A percentile compares a stretch with the other conserved stretches of the same genome.
Evolutionary conservation across 2,329 filamentous ascomycete genomes (phyloP).

Genomic region (Fusarium bulbicola): DNA sequence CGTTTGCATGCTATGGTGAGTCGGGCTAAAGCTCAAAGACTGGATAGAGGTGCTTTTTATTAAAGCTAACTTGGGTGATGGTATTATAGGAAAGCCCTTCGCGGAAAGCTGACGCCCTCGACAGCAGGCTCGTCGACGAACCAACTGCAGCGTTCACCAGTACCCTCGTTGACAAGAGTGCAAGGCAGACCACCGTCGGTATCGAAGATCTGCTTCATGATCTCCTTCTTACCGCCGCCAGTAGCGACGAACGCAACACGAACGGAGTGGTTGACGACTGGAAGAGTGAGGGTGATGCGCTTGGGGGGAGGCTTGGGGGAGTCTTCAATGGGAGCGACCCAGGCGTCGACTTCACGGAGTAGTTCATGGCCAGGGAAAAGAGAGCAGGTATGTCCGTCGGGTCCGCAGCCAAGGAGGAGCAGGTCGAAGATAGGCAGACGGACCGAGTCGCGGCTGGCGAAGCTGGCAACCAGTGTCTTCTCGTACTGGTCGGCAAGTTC

Average conservation of each 20-base stretch:
- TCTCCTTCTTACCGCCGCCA: slow-evolving; percentile 86
- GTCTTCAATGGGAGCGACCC: slow-evolving; percentile 92
- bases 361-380: slow-evolving; percentile 91
- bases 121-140: slow-evolving; percentile 90
- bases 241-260: slow-evolving; percentile 93
- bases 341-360: slow-evolving; percentile 85
- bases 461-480: slow-evolving; percentile 82
- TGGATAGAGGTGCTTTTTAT: slow-evolving; percentile 14
- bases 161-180: slow-evolving; percentile 84
- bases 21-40: slow-evolving; percentile 12
- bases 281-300: slow-evolving; percentile 91
- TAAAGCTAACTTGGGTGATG: slow-evolving; percentile 10
- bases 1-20: slow-evolving; percentile 12
- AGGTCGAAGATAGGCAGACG: slow-evolving; percentile 96
- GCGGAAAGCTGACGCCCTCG: slow-evolving; percentile 84
- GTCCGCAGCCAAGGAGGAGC: slow-evolving; percentile 90
- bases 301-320: slow-evolving; percentile 93
- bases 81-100: slow-evolving; percentile 68
- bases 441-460: slow-evolving; percentile 92
- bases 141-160: slow-evolving; percentile 90
- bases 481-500: slow-evolving; percentile 96
- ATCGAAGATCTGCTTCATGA: slow-evolving; percentile 92
- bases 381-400: slow-evolving; percentile 97
- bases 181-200: slow-evolving; percentile 83
- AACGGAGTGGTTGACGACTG: slow-evolving; percentile 86